Evolutionary conservation across 176 grass and related monocot species (phyloP).

Genomic region (Musa schizocarpa): DNA sequence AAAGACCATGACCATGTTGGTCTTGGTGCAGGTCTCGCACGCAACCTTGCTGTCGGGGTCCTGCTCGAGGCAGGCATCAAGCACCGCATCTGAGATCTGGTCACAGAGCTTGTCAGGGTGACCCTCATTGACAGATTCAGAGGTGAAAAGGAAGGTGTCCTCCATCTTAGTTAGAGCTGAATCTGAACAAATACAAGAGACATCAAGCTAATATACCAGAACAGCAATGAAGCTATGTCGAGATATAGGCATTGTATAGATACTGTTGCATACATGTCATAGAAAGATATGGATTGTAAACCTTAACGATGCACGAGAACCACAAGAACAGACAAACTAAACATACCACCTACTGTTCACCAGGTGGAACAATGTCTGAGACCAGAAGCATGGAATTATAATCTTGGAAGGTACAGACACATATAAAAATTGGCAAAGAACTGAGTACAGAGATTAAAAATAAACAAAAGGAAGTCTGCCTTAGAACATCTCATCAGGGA

Average conservation of each 20-base stretch:
- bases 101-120: conserved; percentile 6
- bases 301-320: background rate
- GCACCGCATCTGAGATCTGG: background rate
- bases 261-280: no score
- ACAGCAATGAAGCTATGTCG: background rate
- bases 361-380: no score
- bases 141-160: conserved; percentile 8
- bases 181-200: background rate
- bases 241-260: no score
- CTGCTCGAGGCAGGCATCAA: background rate
- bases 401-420: background rate
- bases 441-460: background rate
- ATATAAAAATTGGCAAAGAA: background rate
- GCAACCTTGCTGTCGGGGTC: conserved; percentile 1
- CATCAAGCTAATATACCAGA: background rate
- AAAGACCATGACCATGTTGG: conserved; percentile 6
- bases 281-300: no score
- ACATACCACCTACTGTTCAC: background rate
- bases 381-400: no score
- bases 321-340: background rate
- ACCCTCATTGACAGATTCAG: conserved; percentile 3
- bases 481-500: background rate
- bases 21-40: conserved; percentile 2
- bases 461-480: background rate
- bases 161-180: conserved; percentile 4